Evolutionary conservation across 2,329 filamentous ascomycete genomes (phyloP).

Genomic region (Clarireedia paspali): DNA sequence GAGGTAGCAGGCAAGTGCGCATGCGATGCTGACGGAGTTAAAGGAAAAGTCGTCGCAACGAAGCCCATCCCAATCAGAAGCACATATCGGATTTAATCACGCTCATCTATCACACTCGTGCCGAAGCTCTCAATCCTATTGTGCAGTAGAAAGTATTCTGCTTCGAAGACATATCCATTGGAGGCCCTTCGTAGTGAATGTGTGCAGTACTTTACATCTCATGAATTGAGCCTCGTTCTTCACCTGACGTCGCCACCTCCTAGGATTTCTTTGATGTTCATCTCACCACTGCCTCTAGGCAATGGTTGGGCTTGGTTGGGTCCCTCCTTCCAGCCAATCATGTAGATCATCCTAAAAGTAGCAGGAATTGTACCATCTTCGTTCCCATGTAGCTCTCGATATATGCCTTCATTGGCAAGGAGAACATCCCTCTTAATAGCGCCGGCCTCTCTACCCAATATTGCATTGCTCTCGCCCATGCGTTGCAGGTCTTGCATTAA

Average conservation of each 20-base stretch:
- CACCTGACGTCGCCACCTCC: conserved; percentile 27
- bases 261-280: conserved; percentile 84
- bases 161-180: no score
- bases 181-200: no score
- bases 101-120: no score
- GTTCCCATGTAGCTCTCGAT: conserved; percentile 79
- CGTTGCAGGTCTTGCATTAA: conserved; percentile 91
- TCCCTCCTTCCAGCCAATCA: conserved; percentile 97
- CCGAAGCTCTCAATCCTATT: no score
- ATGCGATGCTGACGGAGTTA: no score
- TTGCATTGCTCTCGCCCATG: conserved; percentile 93
- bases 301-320: conserved; percentile 72
- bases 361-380: conserved; percentile 71
- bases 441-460: conserved; percentile 76
- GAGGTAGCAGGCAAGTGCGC: no score
- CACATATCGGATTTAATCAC: no score
- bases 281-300: conserved; percentile 72
- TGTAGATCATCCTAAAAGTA: conserved; percentile 92
- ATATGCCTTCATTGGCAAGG: conserved; percentile 81
- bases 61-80: no score
- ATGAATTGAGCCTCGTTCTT: neutral
- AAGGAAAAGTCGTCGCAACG: no score
- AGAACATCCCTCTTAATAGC: conserved; percentile 74
- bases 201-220: no score
- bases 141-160: no score